Evolutionary conservation across 768 basidiomycete genomes (phyloP), one percentile per base, ranked within the genome.

Genomic region (Auricularia sp.): DNA sequence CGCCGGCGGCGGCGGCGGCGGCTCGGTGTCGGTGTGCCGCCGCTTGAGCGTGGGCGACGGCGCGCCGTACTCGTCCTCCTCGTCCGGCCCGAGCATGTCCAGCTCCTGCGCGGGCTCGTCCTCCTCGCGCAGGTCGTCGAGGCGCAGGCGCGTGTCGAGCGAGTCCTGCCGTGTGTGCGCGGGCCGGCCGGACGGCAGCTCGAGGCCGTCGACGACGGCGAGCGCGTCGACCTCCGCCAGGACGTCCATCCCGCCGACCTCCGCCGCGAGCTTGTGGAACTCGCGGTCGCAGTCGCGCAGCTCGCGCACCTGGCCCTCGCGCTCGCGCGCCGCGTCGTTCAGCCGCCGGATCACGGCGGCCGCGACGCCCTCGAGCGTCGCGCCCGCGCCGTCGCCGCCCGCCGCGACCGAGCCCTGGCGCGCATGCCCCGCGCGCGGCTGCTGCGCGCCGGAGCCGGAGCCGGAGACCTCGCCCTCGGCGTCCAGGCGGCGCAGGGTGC

Each of bases 291-390:
- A 88, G 67, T 86, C 88, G 42, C 87, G 76, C 62, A 94, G 74
- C 70, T 86, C 89, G 62, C 92, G 86, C 3, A 91, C 83, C 74
- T 94, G 92, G 2, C 80, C 81, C 72, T 94, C 92, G 64, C 92
- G 83, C 69, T 91, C 87, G 59, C 86, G 84, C 42, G 84, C 83
- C 12, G 85, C 82, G 64, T 88, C 87, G 73, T 92, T 88, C 66
- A 93, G 81, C 42, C 83, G 81, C 43, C 90, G 82, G 69, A 95
- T 90, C 66, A 91, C 80, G 67, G 88, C 84, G 18, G 87, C 84
- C 5, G 92, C 88, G 53, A 90, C 77, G 51, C 74, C 78, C 74
- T 95, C 92, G 66, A 94, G 75, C 64, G 67, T 63, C 18, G 74
- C 70, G 54, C 71, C 69, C 21, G 70, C 42, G 10, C 72, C 66